Conservation (phyloP, 2,329 filamentous ascomycete species). For the Ceratocystis diversiconidia region DNA sequence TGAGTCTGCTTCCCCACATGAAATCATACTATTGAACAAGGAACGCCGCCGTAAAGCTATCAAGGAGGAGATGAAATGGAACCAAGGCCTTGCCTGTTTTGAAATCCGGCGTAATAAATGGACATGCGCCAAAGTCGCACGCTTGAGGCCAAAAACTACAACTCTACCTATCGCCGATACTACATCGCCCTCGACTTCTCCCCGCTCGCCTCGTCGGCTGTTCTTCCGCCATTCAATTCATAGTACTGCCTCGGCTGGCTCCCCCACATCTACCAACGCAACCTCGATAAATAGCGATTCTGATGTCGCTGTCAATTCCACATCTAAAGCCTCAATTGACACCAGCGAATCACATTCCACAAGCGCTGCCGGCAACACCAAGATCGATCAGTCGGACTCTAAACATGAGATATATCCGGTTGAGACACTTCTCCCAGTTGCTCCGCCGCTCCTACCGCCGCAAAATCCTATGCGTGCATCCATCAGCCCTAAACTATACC, state of each 20-base stretch:
- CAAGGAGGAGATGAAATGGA: constrained; percentile 58
- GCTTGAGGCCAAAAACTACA: constrained; percentile 33
- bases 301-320: constrained; percentile 26
- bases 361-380: constrained; percentile 1
- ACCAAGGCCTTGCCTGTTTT: constrained; percentile 69
- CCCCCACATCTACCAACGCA: constrained; percentile 19
- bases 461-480: constrained; percentile 63
- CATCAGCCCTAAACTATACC: constrained; percentile 60
- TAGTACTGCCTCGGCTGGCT: constrained; percentile 22
- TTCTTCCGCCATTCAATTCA: constrained; percentile 37
- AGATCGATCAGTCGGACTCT: neutral
- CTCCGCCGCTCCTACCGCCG: constrained; percentile 56
- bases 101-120: constrained; percentile 64
- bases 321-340: constrained; percentile 32
- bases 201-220: constrained; percentile 35
- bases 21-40: constrained; percentile 23
- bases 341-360: constrained; percentile 18
- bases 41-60: constrained; percentile 42
- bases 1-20: neutral
- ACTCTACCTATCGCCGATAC: constrained; percentile 19
- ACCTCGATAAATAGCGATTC: constrained; percentile 20
- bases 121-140: constrained; percentile 59
- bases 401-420: constrained; percentile 32
- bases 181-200: constrained; percentile 27
- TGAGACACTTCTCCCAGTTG: constrained; percentile 54